Percentiles rank a stretch among this genome's conserved stretches.
Evolutionary conservation across 2,329 filamentous ascomycete species (phyloP).

Genomic region (Trichoderma sp.): DNA sequence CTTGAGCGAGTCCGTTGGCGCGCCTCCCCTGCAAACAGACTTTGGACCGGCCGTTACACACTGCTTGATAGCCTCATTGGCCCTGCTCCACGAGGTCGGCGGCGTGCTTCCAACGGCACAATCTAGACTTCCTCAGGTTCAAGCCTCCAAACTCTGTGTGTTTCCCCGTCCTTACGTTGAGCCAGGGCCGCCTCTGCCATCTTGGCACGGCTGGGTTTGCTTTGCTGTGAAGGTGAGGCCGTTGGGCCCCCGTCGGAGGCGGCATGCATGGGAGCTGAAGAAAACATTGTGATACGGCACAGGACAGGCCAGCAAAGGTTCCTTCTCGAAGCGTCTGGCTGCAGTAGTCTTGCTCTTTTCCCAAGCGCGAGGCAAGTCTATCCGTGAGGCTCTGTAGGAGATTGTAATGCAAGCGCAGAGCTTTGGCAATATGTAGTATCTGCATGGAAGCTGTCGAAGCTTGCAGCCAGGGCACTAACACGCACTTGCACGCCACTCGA

Average conservation of each 20-base stretch:
- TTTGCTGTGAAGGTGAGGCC: background rate
- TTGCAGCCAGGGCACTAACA: background rate
- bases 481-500: background rate
- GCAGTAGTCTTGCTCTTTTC: slow-evolving; percentile 16
- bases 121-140: slow-evolving; percentile 9
- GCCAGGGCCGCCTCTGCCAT: background rate
- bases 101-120: background rate
- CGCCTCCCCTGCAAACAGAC: slow-evolving; percentile 15
- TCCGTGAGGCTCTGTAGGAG: background rate
- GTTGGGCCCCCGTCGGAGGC: slow-evolving; percentile 7
- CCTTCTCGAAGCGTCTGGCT: slow-evolving; percentile 1
- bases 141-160: slow-evolving; percentile 6
- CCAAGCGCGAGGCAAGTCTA: background rate
- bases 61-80: slow-evolving; percentile 7
- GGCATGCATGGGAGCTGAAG: slow-evolving; percentile 15
- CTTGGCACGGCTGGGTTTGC: slow-evolving; percentile 1
- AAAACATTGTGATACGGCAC: background rate
- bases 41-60: slow-evolving; percentile 3
- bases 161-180: background rate
- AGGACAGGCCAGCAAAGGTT: slow-evolving; percentile 24
- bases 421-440: background rate
- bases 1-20: background rate
- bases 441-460: background rate
- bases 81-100: slow-evolving; percentile 4
- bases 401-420: background rate